Evolutionary conservation across 83 land plant genomes (phyloP), one percentile per base, ranked within the genome.

Genomic region (Larix sibirica): DNA sequence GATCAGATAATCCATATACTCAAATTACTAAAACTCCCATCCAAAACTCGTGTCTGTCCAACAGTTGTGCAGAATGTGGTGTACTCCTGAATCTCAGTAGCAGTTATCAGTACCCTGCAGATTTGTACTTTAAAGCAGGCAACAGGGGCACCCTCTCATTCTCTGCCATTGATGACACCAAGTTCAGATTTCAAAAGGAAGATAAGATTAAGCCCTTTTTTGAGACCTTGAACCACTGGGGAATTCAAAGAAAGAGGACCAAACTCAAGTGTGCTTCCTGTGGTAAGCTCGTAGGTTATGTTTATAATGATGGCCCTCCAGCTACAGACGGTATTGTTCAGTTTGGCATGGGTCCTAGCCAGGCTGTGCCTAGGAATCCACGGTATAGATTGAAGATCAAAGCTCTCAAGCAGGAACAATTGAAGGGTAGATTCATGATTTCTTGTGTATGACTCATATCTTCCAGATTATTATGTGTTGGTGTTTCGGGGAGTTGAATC

Each of bases 111-210:
- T 97, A 82, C 86, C 97, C 96, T 13, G 82, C 91, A 10, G 84
- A 89, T 84, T 74, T 83, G 73, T 97, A 94, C 90, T 97, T 96
- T 85, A 95, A 94, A 77, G 97, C 97, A 10, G 98, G 99, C 8
- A 94, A 96, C 88, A 96, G 93, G 76, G 89, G 90, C 54, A 96
- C 96, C 16, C 80, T 96, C 74, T 97, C 98, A n/a, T 97, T 97
- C 84, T 73, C 92, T 40, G 75, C 73, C 24, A 77, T 94, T 75
- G 98, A 96, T 87, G 82, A 89, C 67, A 86, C 90, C 80, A 96
- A 96, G 82, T 85, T 96, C 89, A 77, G 86, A 9, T 82, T 93
- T 80, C 87, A 89, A 81, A 84, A 90, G 77, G 94, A 96, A 82
- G 88, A 86, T 86, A 92, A 90, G 82, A 81, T 96, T 83, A 64